Conservation (phyloP, 805 yeast genomes). For the Schwanniomyces polymorphus region DNA sequence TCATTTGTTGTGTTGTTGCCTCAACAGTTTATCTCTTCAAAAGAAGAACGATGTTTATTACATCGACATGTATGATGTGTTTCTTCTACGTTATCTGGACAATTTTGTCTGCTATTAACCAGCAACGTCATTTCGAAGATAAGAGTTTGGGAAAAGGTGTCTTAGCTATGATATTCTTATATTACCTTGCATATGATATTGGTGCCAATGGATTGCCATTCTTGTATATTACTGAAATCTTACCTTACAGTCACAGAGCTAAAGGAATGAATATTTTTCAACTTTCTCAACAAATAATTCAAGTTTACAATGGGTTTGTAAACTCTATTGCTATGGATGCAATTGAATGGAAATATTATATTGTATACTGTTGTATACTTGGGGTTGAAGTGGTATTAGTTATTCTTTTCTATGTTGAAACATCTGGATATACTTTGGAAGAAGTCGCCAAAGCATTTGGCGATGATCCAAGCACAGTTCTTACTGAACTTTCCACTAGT, state of each 20-base stretch:
- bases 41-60: slow-evolving; percentile 27
- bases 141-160: slow-evolving; percentile 46
- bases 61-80: slow-evolving; percentile 19
- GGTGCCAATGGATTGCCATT: slow-evolving; percentile 31
- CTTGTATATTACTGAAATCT: slow-evolving; percentile 29
- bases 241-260: slow-evolving; percentile 32
- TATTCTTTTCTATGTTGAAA: slow-evolving; percentile 26
- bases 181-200: slow-evolving; percentile 23
- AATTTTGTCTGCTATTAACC: slow-evolving; percentile 45
- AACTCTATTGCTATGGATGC: slow-evolving; percentile 29
- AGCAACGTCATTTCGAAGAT: slow-evolving; percentile 38
- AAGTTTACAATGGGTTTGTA: slow-evolving; percentile 17
- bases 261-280: slow-evolving; percentile 28
- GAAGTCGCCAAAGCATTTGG: slow-evolving; percentile 34
- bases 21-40: slow-evolving; percentile 18
- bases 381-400: slow-evolving; percentile 21
- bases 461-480: slow-evolving; percentile 5
- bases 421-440: slow-evolving; percentile 33
- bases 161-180: slow-evolving; percentile 50
- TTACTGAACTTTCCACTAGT: background rate
- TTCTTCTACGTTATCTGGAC: slow-evolving; percentile 14
- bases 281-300: slow-evolving; percentile 11
- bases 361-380: slow-evolving; percentile 29
- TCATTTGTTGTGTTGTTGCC: slow-evolving; percentile 21
- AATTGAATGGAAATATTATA: slow-evolving; percentile 34